A percentile compares a stretch with the other conserved stretches of the same genome.
phyloP scores from a whole-genome alignment of 1,284 basidiomycete genomes.

The Naganishia albida region DNA sequence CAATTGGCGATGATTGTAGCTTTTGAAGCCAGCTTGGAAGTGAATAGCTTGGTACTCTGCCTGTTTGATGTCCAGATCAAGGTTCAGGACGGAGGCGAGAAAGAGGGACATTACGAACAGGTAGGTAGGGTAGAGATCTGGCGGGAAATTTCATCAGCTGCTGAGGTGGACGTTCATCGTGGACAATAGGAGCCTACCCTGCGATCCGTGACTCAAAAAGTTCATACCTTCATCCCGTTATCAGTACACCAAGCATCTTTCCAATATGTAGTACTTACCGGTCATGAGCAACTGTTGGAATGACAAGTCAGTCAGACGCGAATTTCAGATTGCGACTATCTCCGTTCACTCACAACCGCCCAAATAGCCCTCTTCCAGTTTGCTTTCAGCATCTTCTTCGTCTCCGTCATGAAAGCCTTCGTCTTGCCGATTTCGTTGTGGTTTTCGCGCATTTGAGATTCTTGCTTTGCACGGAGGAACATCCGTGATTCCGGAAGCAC shows the following conservation, averaged over 20 bases:
- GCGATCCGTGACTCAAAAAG: constrained; percentile 86
- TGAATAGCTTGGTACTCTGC: constrained; percentile 50
- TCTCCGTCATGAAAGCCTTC: constrained; percentile 71
- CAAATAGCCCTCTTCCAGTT: constrained; percentile 77
- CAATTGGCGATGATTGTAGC: constrained; percentile 80
- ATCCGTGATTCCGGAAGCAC: constrained; percentile 77
- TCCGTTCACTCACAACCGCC: constrained; percentile 56
- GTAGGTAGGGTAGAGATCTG: constrained; percentile 66
- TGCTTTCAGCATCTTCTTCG: constrained; percentile 69
- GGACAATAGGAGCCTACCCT: constrained; percentile 42
- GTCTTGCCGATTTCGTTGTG: constrained; percentile 59
- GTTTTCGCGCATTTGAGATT: constrained; percentile 53
- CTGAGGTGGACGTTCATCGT: background rate
- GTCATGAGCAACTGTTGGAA: background rate
- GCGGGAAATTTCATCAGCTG: background rate
- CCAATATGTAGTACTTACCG: too few species aligned
- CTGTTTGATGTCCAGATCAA: constrained; percentile 30
- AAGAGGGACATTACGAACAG: constrained; percentile 54
- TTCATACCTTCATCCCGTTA: constrained; percentile 68
- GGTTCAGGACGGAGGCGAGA: constrained; percentile 58
- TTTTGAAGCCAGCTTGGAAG: constrained; percentile 65
- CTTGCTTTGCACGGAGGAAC: constrained; percentile 59
- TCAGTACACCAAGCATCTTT: background rate
- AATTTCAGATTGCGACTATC: constrained; percentile 42
- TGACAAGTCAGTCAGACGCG: background rate